These are phyloP conservation scores for Aspergillus bertholletiae DNA, from an alignment of 495 filamentous ascomycete genomes.

Conservation along the genomic window DNA sequence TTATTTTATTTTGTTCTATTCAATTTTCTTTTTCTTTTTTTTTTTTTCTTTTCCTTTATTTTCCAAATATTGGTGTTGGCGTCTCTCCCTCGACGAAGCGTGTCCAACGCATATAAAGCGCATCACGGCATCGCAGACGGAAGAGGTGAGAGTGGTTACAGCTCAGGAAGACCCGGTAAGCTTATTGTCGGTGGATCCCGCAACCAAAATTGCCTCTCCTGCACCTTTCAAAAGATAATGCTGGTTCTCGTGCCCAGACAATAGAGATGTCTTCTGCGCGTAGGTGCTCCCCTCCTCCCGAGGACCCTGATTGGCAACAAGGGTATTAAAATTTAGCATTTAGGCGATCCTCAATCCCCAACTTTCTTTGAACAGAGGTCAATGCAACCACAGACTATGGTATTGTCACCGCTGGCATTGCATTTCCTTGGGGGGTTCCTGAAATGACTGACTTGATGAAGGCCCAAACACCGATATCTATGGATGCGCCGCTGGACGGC, in stretches of 20 bases:
- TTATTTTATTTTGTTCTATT: neutral
- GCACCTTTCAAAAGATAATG: slow-evolving; percentile 5
- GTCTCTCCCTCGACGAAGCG: neutral
- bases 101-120: slow-evolving; percentile 1
- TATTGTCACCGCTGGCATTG: neutral
- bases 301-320: slow-evolving; percentile 8
- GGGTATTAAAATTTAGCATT: slow-evolving; percentile 9
- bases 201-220: neutral
- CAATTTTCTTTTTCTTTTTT: neutral
- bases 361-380: slow-evolving; percentile 6
- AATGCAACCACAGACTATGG: slow-evolving; percentile 4
- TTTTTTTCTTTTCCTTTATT: neutral
- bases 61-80: neutral
- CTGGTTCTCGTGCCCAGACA: slow-evolving; percentile 10
- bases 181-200: slow-evolving; percentile 16
- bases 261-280: slow-evolving; percentile 8
- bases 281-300: slow-evolving; percentile 5
- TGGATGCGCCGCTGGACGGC: slow-evolving; percentile 22
- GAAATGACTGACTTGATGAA: slow-evolving; percentile 4
- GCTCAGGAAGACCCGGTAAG: slow-evolving; percentile 4
- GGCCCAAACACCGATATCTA: slow-evolving; percentile 24
- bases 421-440: neutral
- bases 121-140: neutral
- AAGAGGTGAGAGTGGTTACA: neutral
- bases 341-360: slow-evolving; percentile 4